Evolutionary conservation across 1,139 yeast genomes (phyloP).

Genomic region (Maudiozyma humilis): DNA sequence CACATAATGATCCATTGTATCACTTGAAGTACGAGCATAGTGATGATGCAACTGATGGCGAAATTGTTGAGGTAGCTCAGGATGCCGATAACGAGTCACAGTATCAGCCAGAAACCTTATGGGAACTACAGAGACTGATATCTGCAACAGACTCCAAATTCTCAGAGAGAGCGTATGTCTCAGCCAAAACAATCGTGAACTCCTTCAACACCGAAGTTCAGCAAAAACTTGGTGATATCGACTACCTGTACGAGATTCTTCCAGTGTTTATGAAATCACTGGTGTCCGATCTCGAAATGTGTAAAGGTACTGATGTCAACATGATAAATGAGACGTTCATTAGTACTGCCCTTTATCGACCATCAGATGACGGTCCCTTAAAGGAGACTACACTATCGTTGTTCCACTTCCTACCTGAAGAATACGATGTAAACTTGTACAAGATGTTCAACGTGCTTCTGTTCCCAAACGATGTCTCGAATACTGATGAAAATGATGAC

Average conservation of each 20-base stretch:
- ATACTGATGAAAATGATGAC: neutral
- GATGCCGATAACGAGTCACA: constrained; percentile 3
- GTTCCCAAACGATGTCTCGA: constrained; percentile 23
- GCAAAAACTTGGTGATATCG: constrained; percentile 16
- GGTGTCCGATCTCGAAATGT: constrained; percentile 17
- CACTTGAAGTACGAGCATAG: neutral
- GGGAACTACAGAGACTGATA: constrained; percentile 26
- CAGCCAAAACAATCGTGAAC: constrained; percentile 17
- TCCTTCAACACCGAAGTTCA: constrained; percentile 17
- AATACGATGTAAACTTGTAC: constrained; percentile 26
- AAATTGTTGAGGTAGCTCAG: neutral
- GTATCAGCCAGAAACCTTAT: constrained; percentile 20
- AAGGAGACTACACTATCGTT: constrained; percentile 22
- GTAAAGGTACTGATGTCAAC: constrained; percentile 12
- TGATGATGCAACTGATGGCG: constrained; percentile 4
- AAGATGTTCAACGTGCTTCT: constrained; percentile 29
- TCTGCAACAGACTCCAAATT: constrained; percentile 16
- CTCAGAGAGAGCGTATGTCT: constrained; percentile 21
- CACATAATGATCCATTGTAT: constrained; percentile 4
- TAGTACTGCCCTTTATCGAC: constrained; percentile 25
- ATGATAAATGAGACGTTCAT: constrained; percentile 15
- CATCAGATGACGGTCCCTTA: constrained; percentile 10
- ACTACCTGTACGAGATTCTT: constrained; percentile 24
- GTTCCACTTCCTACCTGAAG: constrained; percentile 30
- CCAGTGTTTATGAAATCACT: constrained; percentile 26